Conservation (phyloP, 2,329 filamentous ascomycete species). For the Shiraia bambusicola region DNA sequence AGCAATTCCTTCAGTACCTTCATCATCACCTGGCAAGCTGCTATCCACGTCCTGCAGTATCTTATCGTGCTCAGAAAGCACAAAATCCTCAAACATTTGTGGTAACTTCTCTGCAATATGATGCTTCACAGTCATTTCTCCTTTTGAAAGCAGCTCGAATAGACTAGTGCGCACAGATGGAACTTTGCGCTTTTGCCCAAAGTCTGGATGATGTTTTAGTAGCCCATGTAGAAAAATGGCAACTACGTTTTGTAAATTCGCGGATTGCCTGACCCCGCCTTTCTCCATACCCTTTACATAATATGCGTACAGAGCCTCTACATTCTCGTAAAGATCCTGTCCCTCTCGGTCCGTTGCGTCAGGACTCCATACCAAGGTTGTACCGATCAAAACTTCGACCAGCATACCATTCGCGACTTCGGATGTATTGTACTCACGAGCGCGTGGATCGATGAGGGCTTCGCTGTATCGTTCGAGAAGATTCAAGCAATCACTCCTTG, state of each 20-base stretch:
- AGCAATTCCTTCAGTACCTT: constrained; percentile 78
- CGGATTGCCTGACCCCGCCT: constrained; percentile 66
- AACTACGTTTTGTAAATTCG: constrained; percentile 66
- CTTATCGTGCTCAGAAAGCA: constrained; percentile 79
- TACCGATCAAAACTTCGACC: constrained; percentile 35
- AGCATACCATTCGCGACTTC: constrained; percentile 43
- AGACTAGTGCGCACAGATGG: constrained; percentile 70
- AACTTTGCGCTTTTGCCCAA: constrained; percentile 61
- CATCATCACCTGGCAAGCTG: constrained; percentile 71
- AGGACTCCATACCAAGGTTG: constrained; percentile 28
- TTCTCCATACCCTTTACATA: constrained; percentile 68
- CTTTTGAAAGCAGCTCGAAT: constrained; percentile 68
- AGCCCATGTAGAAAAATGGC: constrained; percentile 70
- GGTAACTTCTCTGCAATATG: constrained; percentile 70
- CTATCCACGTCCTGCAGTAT: constrained; percentile 83
- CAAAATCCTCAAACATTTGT: constrained; percentile 74
- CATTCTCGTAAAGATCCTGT: constrained; percentile 59
- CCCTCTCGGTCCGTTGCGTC: constrained; percentile 26
- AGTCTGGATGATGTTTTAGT: constrained; percentile 66
- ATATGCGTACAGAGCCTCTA: constrained; percentile 76
- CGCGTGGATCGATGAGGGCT: constrained; percentile 35
- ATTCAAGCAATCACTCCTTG: constrained; percentile 26
- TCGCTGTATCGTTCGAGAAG: constrained; percentile 36
- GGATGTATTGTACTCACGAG: constrained; percentile 41
- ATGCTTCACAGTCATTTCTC: constrained; percentile 72